Evolutionary conservation across 225 moss, liverwort and hornwort genomes (phyloP).

Genomic region (Rhytidiadelphus loreus): DNA sequence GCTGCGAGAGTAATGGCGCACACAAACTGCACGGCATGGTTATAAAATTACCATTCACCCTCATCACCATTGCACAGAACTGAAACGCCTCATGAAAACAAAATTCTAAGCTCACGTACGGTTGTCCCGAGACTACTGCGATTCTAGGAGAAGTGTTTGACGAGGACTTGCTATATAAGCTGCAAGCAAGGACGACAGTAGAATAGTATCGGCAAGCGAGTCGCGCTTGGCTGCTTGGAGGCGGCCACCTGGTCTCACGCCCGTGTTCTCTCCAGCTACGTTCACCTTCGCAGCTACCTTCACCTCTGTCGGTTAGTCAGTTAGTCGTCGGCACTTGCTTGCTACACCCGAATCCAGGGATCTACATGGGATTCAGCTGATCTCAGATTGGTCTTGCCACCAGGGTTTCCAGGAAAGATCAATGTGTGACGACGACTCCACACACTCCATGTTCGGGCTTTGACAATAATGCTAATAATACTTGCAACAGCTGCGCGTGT

Average conservation of each 20-base stretch:
- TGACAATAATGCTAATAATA: slow-evolving; percentile 11
- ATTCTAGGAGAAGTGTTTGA: not conserved
- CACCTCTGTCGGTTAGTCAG: not conserved
- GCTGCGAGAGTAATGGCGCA: not conserved
- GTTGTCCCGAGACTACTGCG: not conserved
- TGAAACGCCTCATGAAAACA: not conserved
- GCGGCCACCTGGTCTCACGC: not conserved
- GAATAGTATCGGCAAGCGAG: not conserved
- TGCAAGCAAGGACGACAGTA: not conserved
- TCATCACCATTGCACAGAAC: not conserved
- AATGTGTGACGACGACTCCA: not conserved
- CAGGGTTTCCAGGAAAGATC: not conserved
- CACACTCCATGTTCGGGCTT: not conserved
- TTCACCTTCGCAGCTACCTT: not conserved
- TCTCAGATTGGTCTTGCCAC: not conserved
- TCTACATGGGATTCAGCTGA: not conserved
- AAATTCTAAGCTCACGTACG: not conserved
- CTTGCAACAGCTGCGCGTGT: not conserved
- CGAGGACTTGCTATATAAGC: not conserved
- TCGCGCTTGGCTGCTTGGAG: not conserved
- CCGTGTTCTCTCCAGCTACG: not conserved
- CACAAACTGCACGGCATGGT: not conserved
- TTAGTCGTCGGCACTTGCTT: not conserved
- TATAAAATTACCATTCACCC: not conserved
- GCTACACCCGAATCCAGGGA: slow-evolving; percentile 6